phyloP scores from a whole-genome alignment of 441 rosid species.

The Flueggea neowawraea region DNA sequence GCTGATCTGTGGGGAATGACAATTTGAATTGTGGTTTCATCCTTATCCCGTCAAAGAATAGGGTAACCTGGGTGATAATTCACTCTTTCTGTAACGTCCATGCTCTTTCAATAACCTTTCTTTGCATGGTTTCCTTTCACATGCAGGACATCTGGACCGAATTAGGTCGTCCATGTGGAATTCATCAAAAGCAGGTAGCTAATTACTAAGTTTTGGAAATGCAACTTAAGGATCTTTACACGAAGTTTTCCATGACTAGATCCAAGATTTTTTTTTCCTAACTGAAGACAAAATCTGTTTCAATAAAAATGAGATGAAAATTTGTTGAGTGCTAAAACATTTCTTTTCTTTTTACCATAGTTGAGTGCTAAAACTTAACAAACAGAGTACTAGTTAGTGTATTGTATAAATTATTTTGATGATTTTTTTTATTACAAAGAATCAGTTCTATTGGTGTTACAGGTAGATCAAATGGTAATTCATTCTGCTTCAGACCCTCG shows the following conservation, averaged over 20 bases:
- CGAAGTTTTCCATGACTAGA: not conserved
- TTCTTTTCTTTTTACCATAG: too few species aligned
- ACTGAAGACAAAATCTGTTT: not conserved
- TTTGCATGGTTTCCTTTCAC: constrained; percentile 11
- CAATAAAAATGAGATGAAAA: not conserved
- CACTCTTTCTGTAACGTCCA: not conserved
- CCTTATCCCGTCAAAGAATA: too few species aligned
- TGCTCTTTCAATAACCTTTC: not conserved
- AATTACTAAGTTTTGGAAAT: constrained; percentile 11
- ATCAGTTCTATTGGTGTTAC: constrained; percentile 6
- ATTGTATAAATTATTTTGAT: too few species aligned
- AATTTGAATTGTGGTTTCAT: too few species aligned
- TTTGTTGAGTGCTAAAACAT: not conserved
- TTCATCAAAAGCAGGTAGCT: constrained; percentile 95
- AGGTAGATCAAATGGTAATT: constrained; percentile 99
- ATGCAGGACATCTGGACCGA: constrained; percentile 98
- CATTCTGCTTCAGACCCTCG: constrained; percentile 91
- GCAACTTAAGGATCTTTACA: constrained; percentile 1
- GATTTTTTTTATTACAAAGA: too few species aligned
- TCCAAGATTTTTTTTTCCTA: not conserved
- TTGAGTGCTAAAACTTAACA: too few species aligned
- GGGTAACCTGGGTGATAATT: not conserved
- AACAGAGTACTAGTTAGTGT: too few species aligned
- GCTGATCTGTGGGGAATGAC: not conserved
- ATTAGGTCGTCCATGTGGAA: constrained; percentile 97